Percentiles rank a stretch among this genome's conserved stretches.
These are phyloP conservation scores for Betula pendula DNA, from an alignment of 306 rosid genomes.

Conservation along the genomic window DNA sequence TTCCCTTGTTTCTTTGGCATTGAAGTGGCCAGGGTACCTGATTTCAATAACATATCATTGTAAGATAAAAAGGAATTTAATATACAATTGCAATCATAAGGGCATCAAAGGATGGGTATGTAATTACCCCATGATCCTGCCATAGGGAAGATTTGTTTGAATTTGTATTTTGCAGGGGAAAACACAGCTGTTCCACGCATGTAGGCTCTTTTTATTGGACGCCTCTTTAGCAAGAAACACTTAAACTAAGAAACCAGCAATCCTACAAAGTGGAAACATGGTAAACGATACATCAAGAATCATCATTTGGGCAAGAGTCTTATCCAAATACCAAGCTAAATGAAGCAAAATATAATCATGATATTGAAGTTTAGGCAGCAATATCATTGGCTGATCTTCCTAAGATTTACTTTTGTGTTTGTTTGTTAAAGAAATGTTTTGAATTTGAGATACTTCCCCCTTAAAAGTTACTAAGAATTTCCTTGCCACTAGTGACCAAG, in stretches of 20 bases:
- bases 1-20: conserved; percentile 45
- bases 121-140: conserved; percentile 52
- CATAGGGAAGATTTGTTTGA: conserved; percentile 36
- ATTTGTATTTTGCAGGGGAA: conserved; percentile 36
- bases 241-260: not conserved
- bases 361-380: not conserved
- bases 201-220: not conserved
- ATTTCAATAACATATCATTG: conserved; percentile 2
- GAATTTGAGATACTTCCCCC: too few relatives aligned
- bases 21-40: conserved; percentile 48
- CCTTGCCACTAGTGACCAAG: too few relatives aligned
- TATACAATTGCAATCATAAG: not conserved
- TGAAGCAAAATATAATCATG: not conserved
- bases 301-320: not conserved
- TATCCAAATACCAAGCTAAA: not conserved
- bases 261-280: not conserved
- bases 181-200: conserved; percentile 43
- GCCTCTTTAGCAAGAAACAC: conserved; percentile 15
- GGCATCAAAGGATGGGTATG: conserved; percentile 7
- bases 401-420: too few relatives aligned
- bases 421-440: too few relatives aligned
- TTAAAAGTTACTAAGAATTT: too few relatives aligned
- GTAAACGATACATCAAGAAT: not conserved
- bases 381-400: not conserved
- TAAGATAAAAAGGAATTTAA: not conserved